Evolutionary conservation across 257 asterid genomes (phyloP), one percentile per base, ranked within the genome.

Genomic region (Plantago major): DNA sequence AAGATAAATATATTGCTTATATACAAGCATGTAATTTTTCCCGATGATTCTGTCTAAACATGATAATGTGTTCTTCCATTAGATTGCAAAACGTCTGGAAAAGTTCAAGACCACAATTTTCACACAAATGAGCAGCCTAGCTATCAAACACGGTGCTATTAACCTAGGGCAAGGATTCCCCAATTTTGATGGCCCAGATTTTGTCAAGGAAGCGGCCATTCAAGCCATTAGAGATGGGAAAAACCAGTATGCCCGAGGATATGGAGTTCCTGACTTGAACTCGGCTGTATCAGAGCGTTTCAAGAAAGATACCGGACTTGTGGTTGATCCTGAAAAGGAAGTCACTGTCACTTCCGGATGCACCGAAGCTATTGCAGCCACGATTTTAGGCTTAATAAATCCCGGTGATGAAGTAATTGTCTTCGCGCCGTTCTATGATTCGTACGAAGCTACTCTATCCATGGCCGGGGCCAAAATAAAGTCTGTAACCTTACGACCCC

Each of bases 91-190:
- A 70, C 91, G 97, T 26, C 73, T 89, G 69, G 99, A 93, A 82
- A 89, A 93, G 80, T 93, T 93, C 81, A 93, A 85, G 75, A 93
- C 99, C 14, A 93, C 99, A 16, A 93, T 93, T 55, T 93, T 93
- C 82, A 93, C 99, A 1, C 96, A 93, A 66, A 93, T 93, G 99
- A 93, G 99, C 58, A 87, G 78, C 73, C 90, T 93, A 14, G 97
- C 99, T 10, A 76, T 87, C 63, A 87, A 93, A 73, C 88, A 89
- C 30, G 90, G 88, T 10, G 99, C 99, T 51, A 87, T 93, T 11
- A 93, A 93, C 69, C 99, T 93, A 0, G 99, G 99, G 7, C 99
- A 93, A 69, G 99, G 99, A 72, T 93, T 93, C 60, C 99, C 99
- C 65, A 93, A 93, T 72, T 89, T 93, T 10, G 99, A 93, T n/a